These are phyloP conservation scores for Hymenoscyphus infarciens DNA, from an alignment of 2,329 filamentous ascomycete species.

Conservation along the genomic window DNA sequence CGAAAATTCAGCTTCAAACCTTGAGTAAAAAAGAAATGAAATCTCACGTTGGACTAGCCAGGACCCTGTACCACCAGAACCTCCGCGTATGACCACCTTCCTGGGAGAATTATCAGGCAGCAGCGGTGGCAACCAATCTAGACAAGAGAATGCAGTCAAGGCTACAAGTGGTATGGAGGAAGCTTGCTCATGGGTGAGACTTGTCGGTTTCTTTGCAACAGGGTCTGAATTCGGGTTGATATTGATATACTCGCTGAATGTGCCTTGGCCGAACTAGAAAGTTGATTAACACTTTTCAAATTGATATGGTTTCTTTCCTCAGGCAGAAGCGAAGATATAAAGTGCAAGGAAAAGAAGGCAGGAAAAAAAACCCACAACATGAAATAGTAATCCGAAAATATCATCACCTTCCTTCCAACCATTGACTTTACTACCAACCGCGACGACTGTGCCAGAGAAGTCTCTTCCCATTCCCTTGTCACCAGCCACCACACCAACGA, in stretches of 20 bases:
- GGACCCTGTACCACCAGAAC: slow-evolving; percentile 32
- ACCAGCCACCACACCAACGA: slow-evolving; percentile 29
- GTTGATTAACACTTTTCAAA: neutral
- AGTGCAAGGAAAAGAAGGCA: neutral
- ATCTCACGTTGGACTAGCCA: slow-evolving; percentile 30
- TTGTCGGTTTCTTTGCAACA: slow-evolving; percentile 38
- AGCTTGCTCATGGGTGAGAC: slow-evolving; percentile 41
- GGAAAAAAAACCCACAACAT: slow-evolving; percentile 22
- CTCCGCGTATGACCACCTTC: slow-evolving; percentile 29
- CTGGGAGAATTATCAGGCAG: slow-evolving; percentile 15
- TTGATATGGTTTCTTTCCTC: neutral
- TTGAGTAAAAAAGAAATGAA: neutral
- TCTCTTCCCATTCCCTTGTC: slow-evolving; percentile 33
- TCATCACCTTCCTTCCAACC: slow-evolving; percentile 37
- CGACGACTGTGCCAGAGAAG: slow-evolving; percentile 35
- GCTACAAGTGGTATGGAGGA: slow-evolving; percentile 43
- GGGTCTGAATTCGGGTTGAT: slow-evolving; percentile 28
- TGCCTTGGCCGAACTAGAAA: slow-evolving; percentile 31
- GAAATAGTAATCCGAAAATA: slow-evolving; percentile 35
- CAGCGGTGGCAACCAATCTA: slow-evolving; percentile 29
- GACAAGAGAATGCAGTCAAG: slow-evolving; percentile 38
- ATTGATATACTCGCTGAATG: slow-evolving; percentile 31
- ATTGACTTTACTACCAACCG: slow-evolving; percentile 34
- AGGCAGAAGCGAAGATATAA: neutral
- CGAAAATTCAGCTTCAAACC: neutral